These are phyloP conservation scores for Colletotrichum sp. DNA, from an alignment of 2,329 filamentous ascomycete species.

Conservation along the genomic window DNA sequence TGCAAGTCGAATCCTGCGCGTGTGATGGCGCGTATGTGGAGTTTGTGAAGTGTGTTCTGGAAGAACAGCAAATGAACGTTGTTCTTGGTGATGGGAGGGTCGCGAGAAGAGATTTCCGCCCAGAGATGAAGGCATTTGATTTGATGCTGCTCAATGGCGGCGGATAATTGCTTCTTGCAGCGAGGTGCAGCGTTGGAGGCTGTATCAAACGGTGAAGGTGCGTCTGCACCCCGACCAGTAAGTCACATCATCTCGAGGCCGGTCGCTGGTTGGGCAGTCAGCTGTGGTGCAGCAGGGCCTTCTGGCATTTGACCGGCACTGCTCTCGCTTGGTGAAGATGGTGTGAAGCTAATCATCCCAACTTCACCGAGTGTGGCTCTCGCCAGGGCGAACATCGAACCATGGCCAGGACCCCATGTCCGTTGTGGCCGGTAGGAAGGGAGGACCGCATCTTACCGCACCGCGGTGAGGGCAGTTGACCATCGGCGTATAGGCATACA, in stretches of 20 bases:
- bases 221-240: not conserved
- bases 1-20: not conserved
- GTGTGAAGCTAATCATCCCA: conserved; percentile 11
- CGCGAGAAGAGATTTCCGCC: not conserved
- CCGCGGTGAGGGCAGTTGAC: not conserved
- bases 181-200: conserved; percentile 5
- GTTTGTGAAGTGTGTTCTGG: not conserved
- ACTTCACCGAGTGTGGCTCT: conserved; percentile 14
- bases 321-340: conserved; percentile 4
- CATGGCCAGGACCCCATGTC: not conserved
- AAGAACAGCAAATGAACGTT: not conserved
- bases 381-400: not conserved
- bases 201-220: not conserved
- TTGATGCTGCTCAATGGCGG: not conserved
- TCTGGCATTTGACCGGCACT: conserved; percentile 15
- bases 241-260: not conserved
- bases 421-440: not conserved
- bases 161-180: not conserved
- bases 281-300: not conserved
- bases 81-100: not conserved
- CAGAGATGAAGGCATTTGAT: not conserved
- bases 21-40: not conserved
- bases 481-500: not conserved
- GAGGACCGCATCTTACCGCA: not conserved
- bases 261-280: not conserved